A percentile compares a stretch with the other conserved stretches of the same genome.
phyloP scores from a whole-genome alignment of 352 stramenopile genomes.

The Peronospora destructor region DNA sequence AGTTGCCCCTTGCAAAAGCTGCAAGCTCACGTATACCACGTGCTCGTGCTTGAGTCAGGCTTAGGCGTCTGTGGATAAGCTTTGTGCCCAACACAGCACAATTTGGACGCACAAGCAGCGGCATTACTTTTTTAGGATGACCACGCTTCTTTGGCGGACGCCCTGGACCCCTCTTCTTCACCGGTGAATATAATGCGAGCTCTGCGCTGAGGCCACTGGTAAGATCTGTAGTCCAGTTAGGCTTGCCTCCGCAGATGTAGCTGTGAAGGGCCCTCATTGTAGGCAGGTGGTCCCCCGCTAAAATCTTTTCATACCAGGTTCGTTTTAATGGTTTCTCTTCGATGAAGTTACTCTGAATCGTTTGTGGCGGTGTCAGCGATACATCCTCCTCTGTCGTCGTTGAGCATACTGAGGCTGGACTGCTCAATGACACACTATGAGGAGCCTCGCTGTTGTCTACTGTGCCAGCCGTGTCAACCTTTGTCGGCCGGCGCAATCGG shows the following conservation, averaged over 20 bases:
- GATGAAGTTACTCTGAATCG: constrained; percentile 3
- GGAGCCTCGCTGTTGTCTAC: constrained; percentile 3
- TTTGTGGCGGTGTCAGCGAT: constrained; percentile 18
- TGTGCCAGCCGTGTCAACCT: constrained; percentile 4
- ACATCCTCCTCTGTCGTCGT: constrained; percentile 42
- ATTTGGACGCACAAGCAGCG: constrained; percentile 6
- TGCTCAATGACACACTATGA: constrained; percentile 26
- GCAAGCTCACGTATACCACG: constrained; percentile 43
- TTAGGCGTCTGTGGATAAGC: constrained; percentile 38
- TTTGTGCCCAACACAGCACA: constrained; percentile 13
- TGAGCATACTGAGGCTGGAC: constrained; percentile 46
- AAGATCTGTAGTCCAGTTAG: constrained; percentile 52
- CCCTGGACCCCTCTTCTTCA: constrained; percentile 19
- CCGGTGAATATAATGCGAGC: background rate
- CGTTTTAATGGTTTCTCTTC: constrained; percentile 19
- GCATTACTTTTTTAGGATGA: constrained; percentile 14
- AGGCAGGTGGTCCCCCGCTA: constrained; percentile 41
- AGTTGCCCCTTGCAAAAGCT: constrained; percentile 56
- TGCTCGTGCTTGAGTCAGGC: constrained; percentile 47
- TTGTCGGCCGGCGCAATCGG: constrained; percentile 7
- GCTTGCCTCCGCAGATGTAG: constrained; percentile 59
- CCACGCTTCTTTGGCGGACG: constrained; percentile 19
- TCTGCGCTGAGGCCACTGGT: constrained; percentile 1
- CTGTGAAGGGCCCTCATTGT: constrained; percentile 47
- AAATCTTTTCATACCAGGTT: constrained; percentile 47